A percentile compares a stretch with the other conserved stretches of the same genome.
phyloP scores from a whole-genome alignment of 2,329 filamentous ascomycete genomes.

The Bipolaris cookei region DNA sequence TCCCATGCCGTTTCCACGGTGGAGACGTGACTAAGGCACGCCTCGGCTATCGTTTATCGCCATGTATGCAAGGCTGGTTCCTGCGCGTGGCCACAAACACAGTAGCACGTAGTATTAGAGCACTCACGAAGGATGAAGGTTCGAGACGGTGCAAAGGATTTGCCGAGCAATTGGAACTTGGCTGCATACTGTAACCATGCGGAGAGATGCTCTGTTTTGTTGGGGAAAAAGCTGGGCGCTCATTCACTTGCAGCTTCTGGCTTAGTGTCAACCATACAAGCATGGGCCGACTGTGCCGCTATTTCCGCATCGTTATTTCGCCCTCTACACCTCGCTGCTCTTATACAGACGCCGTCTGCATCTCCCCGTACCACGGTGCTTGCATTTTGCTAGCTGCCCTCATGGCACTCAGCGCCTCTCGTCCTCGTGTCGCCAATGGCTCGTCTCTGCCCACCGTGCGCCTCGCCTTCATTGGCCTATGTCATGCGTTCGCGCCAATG shows the following conservation, averaged over 20 bases:
- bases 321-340: constrained; percentile 7
- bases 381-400: constrained; percentile 29
- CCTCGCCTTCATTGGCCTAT: constrained; percentile 38
- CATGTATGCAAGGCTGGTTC: not conserved
- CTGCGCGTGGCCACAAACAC: not conserved
- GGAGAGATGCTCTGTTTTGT: not conserved
- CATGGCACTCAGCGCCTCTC: constrained; percentile 38
- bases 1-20: constrained; percentile 10
- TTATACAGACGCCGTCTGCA: constrained; percentile 13
- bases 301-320: constrained; percentile 12
- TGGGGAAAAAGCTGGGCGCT: constrained; percentile 1
- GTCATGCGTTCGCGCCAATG: constrained; percentile 43
- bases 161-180: not conserved
- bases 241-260: not conserved
- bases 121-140: not conserved
- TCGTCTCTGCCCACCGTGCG: constrained; percentile 32
- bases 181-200: not conserved
- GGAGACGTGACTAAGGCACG: constrained; percentile 12
- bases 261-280: not conserved
- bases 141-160: not conserved
- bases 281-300: constrained; percentile 11
- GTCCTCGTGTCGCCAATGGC: constrained; percentile 39
- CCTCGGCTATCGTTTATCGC: not conserved
- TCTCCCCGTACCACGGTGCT: constrained; percentile 24
- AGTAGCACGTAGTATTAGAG: not conserved